These are phyloP conservation scores for Dichotomopilus funicola DNA, from an alignment of 2,329 filamentous ascomycete species.

Conservation along the genomic window DNA sequence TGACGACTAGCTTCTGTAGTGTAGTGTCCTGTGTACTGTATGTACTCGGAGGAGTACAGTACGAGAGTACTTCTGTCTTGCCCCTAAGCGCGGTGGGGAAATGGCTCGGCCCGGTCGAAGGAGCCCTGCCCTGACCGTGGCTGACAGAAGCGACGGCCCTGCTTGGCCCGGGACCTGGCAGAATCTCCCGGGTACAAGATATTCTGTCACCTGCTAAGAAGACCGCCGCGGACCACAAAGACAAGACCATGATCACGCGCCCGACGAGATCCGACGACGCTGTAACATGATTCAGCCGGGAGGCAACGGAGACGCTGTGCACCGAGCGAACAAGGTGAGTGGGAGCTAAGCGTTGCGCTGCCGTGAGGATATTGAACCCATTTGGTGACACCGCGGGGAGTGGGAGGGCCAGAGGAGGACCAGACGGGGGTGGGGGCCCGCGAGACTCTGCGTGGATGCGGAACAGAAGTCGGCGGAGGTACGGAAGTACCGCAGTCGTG, in stretches of 20 bases:
- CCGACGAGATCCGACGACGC: conserved; percentile 11
- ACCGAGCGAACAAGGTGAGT: too few relatives aligned
- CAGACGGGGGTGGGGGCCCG: background rate
- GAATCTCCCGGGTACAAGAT: conserved; percentile 9
- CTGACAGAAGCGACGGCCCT: background rate
- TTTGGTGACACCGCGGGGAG: conserved; percentile 16
- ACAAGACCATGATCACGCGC: conserved; percentile 18
- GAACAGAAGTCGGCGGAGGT: too few relatives aligned
- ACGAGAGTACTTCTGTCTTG: background rate
- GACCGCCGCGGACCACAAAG: conserved; percentile 4
- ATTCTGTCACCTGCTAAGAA: conserved; percentile 8
- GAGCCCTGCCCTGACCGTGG: too few relatives aligned
- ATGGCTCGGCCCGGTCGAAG: conserved; percentile 15
- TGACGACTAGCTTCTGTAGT: too few relatives aligned
- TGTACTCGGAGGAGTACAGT: background rate
- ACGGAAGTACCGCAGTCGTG: too few relatives aligned
- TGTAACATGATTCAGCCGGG: background rate
- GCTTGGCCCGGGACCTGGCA: conserved; percentile 19
- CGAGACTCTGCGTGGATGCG: too few relatives aligned
- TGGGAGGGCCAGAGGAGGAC: conserved; percentile 10
- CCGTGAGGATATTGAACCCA: conserved; percentile 12
- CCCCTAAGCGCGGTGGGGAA: background rate
- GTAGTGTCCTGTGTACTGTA: too few relatives aligned
- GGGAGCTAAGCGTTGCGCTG: background rate
- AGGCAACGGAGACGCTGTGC: too few relatives aligned